Base-by-base conservation (phyloP, 164 flowering plant genomes). In the Akebia trifoliata region DNA sequence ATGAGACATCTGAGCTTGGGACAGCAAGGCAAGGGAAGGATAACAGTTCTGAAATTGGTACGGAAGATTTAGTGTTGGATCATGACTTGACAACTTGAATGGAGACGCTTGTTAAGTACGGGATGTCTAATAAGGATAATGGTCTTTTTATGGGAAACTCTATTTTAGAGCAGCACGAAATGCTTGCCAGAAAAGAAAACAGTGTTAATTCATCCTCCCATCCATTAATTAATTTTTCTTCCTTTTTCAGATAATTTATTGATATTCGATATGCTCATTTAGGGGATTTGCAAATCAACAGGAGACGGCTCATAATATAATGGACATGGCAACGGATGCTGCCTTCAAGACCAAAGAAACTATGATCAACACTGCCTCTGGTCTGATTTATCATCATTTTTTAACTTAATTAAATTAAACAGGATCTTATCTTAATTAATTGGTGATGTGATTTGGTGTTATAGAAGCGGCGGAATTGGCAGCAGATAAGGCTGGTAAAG, bases 291-390 rank as follows among this genome's bases (percentile, higher is more conserved):
- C 73, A 32, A 0, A 34, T 8, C 34, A 45, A 20, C 22, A 56
- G n/a, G 75, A 54, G 11, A 39, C 54, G n/a, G 69, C 65, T 21
- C 57, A 69, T 2, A 24, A 56, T 10, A 6, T 66, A 54, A 29
- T 55, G 62, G 52, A 61, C 8, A 70, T 37, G 15, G 69, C 65
- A 8, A 64, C 56, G 35, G 73, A 74, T 24, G 80, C 69, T 21
- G 79, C 79, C 1, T 60, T 61, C 3, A 71, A 57, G 56, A 61
- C 78, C 50, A 59, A 68, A 21, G 67, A 65, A 4, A 48, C 66
- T 1, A 42, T 73, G 14, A 57, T 62, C 6, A 54, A 70, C 17
- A 69, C 65, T 39, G 74, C 71, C 8, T 40, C 70, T 34, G 76
- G 79, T 77, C 57, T 1, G 10, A 8, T 1, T 32, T 12, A 18